These are phyloP conservation scores for Silene noctiflora DNA, from an alignment of 179 eudicot genomes.

Conservation along the genomic window DNA sequence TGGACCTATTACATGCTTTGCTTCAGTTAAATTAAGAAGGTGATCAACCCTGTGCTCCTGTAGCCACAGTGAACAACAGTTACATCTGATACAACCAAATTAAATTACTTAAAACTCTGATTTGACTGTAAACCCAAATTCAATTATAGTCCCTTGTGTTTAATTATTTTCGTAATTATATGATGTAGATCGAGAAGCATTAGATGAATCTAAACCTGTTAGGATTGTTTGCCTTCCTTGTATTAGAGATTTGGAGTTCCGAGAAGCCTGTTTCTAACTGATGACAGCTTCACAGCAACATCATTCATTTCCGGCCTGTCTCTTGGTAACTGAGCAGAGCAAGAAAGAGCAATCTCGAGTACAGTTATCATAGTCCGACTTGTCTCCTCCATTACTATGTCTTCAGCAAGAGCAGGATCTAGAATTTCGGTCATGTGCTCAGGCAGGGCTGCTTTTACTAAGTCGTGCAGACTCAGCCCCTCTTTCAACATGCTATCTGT, in stretches of 20 bases:
- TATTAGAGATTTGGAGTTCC: background rate
- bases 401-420: conserved; percentile 24
- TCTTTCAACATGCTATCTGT: conserved; percentile 23
- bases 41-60: no score
- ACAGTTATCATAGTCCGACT: background rate
- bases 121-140: no score
- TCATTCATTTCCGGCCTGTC: conserved; percentile 20
- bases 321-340: conserved; percentile 21
- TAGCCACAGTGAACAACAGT: no score
- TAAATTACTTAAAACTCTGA: no score
- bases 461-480: conserved; percentile 25
- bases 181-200: background rate
- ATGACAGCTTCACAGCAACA: conserved; percentile 18
- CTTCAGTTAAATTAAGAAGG: no score
- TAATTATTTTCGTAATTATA: background rate
- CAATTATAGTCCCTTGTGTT: background rate
- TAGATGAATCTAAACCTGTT: background rate
- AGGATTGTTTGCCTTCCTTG: background rate
- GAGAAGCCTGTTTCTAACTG: conserved; percentile 14
- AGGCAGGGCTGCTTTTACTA: conserved; percentile 27
- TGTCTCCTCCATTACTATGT: conserved; percentile 10
- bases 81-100: no score
- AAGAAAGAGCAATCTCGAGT: conserved; percentile 19
- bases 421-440: conserved; percentile 17
- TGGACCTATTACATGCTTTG: no score